Conservation (phyloP, 2,329 filamentous ascomycete genomes). For the Pseudogymnoascus sp. region DNA sequence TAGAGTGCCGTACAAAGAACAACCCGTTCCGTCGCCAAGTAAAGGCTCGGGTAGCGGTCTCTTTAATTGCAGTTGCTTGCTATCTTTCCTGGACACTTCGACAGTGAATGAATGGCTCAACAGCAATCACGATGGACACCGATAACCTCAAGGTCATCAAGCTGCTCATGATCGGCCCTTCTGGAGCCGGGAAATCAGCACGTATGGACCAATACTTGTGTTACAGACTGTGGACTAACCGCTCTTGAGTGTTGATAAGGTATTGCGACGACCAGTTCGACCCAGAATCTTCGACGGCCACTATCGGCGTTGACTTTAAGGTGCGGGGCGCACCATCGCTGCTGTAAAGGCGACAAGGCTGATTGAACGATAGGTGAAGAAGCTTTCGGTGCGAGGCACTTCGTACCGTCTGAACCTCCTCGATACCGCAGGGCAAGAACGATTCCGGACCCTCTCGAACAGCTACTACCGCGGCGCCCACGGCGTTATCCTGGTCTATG, state of each 20-base stretch:
- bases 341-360: background rate
- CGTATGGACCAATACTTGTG: conserved; percentile 29
- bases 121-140: conserved; percentile 31
- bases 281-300: conserved; percentile 43
- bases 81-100: background rate
- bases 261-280: conserved; percentile 52
- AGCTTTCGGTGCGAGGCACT: conserved; percentile 42
- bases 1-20: background rate
- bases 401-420: conserved; percentile 45
- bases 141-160: conserved; percentile 44
- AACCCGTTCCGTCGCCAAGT: background rate
- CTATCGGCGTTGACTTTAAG: conserved; percentile 50
- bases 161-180: conserved; percentile 46
- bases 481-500: conserved; percentile 92
- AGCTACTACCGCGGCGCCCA: conserved; percentile 95
- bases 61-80: background rate
- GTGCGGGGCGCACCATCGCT: conserved; percentile 24
- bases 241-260: conserved; percentile 38
- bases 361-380: conserved; percentile 36
- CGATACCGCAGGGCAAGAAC: conserved; percentile 92
- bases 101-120: conserved; percentile 13
- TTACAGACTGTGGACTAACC: conserved; percentile 10
- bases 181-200: conserved; percentile 47
- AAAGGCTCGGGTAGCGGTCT: background rate
- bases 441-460: conserved; percentile 87